A percentile compares a stretch with the other conserved stretches of the same genome.
Conservation (phyloP, 2,329 filamentous ascomycete species). For the Fusarium sambucinum region DNA sequence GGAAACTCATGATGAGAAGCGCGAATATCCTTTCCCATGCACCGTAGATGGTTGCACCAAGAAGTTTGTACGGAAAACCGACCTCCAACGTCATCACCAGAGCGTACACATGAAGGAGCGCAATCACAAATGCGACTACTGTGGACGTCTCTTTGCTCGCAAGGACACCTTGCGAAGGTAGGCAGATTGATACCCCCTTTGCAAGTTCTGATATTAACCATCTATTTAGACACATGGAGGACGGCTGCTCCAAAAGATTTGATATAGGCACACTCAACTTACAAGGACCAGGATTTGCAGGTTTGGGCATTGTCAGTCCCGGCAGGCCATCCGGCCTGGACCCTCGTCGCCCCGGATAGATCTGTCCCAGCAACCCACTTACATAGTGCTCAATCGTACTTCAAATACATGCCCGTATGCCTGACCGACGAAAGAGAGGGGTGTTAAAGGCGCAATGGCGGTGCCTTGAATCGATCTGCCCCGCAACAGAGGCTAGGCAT, state of each 20-base stretch:
- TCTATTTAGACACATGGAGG: slow-evolving; percentile 76
- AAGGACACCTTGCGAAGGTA: slow-evolving; percentile 87
- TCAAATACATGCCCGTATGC: background rate
- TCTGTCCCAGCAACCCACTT: background rate
- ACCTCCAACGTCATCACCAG: slow-evolving; percentile 73
- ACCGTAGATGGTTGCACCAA: slow-evolving; percentile 73
- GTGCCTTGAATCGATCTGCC: background rate
- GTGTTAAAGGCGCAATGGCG: background rate
- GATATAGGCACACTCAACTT: slow-evolving; percentile 66
- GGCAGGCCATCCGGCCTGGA: slow-evolving; percentile 29
- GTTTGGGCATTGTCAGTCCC: slow-evolving; percentile 38
- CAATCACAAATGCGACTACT: slow-evolving; percentile 77
- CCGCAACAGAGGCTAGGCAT: background rate
- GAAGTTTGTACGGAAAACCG: slow-evolving; percentile 85
- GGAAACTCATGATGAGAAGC: slow-evolving; percentile 82
- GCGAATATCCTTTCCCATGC: slow-evolving; percentile 79
- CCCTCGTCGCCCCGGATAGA: slow-evolving; percentile 38
- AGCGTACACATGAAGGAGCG: slow-evolving; percentile 80
- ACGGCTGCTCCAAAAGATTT: slow-evolving; percentile 78
- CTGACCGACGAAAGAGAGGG: background rate
- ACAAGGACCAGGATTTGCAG: slow-evolving; percentile 49
- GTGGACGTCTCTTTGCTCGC: slow-evolving; percentile 77
- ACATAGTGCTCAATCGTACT: background rate
- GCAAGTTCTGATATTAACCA: slow-evolving; percentile 7
- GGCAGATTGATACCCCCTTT: slow-evolving; percentile 41